Evolutionary conservation across 2,329 filamentous ascomycete genomes (phyloP).

Genomic region (Exophiala mesophila): DNA sequence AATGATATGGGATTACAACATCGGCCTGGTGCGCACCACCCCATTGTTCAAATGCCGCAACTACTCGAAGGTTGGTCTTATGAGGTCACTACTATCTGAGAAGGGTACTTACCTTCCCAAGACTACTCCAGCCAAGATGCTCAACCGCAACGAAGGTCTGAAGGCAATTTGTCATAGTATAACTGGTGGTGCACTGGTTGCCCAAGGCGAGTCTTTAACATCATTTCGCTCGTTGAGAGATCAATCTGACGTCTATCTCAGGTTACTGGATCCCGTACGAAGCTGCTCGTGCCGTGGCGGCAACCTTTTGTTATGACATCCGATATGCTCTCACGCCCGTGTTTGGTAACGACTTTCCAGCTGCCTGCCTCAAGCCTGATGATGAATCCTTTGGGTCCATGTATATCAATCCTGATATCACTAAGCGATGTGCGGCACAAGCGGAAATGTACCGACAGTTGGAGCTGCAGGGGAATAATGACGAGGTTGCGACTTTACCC

Average conservation of each 20-base stretch:
- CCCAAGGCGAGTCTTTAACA: conserved; percentile 63
- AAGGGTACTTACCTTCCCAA: no score
- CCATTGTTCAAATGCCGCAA: conserved; percentile 89
- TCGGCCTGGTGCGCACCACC: conserved; percentile 88
- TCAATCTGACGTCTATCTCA: conserved; percentile 35
- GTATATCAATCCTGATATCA: conserved; percentile 57
- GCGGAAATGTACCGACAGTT: conserved; percentile 32
- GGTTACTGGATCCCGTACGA: conserved; percentile 95
- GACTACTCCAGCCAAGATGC: conserved; percentile 84
- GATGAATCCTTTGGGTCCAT: conserved; percentile 62
- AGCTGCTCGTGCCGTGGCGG: conserved; percentile 79
- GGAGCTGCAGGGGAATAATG: conserved; percentile 22
- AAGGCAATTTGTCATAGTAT: conserved; percentile 90
- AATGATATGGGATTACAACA: conserved; percentile 96
- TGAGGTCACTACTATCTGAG: no score
- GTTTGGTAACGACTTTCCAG: conserved; percentile 78
- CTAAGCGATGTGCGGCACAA: conserved; percentile 47
- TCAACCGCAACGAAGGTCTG: conserved; percentile 72
- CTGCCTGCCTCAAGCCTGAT: conserved; percentile 62
- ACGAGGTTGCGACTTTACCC: background rate
- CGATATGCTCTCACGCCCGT: conserved; percentile 81
- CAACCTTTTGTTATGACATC: conserved; percentile 83
- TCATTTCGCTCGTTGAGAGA: background rate
- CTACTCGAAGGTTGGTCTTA: conserved; percentile 77
- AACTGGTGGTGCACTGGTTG: conserved; percentile 82